Percentiles rank a stretch among this genome's conserved stretches.
These are phyloP conservation scores for Cymbidium sinense DNA, from an alignment of 106 monocot genomes.

Conservation along the genomic window DNA sequence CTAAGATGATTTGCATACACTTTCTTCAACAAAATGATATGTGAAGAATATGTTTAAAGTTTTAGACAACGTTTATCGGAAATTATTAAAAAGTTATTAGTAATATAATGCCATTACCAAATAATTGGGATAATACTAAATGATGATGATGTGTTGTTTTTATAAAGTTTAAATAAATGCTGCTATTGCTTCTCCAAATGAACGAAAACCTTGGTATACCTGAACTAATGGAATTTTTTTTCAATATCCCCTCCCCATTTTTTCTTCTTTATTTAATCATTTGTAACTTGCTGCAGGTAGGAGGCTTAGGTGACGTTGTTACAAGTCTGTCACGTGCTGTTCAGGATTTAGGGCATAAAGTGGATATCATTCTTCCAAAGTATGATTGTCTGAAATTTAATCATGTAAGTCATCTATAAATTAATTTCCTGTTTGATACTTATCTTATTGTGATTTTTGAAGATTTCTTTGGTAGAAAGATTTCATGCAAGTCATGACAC, in stretches of 20 bases:
- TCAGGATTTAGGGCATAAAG: constrained; percentile 85
- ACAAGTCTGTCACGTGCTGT: constrained; percentile 98
- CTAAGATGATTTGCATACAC: not conserved
- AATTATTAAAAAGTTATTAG: not conserved
- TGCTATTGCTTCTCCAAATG: not conserved
- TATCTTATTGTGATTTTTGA: not conserved
- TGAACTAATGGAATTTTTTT: not conserved
- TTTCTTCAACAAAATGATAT: not conserved
- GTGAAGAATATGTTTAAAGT: not conserved
- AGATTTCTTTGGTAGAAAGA: not conserved
- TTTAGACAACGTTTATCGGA: not conserved
- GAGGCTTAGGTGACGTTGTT: constrained; percentile 98
- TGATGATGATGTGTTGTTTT: not conserved
- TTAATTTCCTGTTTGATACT: not conserved
- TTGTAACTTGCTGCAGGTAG: constrained; percentile 53
- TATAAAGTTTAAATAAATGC: not conserved
- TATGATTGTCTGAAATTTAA: constrained; percentile 83
- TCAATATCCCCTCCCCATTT: not conserved
- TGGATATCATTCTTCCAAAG: constrained; percentile 90
- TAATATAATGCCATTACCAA: not conserved
- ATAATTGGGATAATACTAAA: not conserved
- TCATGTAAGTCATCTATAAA: constrained; percentile 58
- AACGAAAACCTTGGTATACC: not conserved
- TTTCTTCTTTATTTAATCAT: not conserved
- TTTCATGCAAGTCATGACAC: not conserved